phyloP scores from a whole-genome alignment of 768 basidiomycete genomes.

The Mycena floridula region DNA sequence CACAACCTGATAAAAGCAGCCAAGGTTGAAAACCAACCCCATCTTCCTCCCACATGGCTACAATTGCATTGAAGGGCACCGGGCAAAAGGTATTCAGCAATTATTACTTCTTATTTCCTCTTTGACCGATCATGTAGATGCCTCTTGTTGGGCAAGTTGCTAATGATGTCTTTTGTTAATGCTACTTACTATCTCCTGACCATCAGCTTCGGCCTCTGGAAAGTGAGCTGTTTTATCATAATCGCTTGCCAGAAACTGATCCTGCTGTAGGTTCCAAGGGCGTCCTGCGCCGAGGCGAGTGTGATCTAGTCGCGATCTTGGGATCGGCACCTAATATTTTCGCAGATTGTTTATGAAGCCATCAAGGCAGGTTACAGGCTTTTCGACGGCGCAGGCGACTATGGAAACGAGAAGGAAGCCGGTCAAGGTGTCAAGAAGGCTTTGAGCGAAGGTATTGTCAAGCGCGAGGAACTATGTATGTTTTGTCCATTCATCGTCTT shows the following conservation, averaged over 20 bases:
- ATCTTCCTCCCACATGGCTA: slow-evolving; percentile 31
- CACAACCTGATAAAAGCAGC: too few species aligned
- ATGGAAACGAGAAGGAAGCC: slow-evolving; percentile 86
- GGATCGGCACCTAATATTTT: neutral
- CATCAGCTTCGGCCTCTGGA: slow-evolving; percentile 67
- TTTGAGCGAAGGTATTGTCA: slow-evolving; percentile 76
- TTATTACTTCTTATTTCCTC: slow-evolving; percentile 4
- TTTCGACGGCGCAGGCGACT: slow-evolving; percentile 81
- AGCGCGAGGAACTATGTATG: slow-evolving; percentile 83
- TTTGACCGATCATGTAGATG: slow-evolving; percentile 40
- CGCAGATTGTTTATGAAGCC: slow-evolving; percentile 73
- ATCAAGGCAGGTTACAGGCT: slow-evolving; percentile 86
- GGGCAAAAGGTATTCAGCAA: slow-evolving; percentile 41
- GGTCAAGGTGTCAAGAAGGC: slow-evolving; percentile 75
- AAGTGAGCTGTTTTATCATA: slow-evolving; percentile 31
- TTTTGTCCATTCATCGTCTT: slow-evolving; percentile 7
- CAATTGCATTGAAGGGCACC: slow-evolving; percentile 52
- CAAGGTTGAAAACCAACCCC: too few species aligned
- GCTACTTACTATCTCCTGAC: neutral
- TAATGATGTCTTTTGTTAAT: slow-evolving; percentile 4
- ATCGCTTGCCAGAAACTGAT: neutral
- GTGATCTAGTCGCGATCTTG: neutral
- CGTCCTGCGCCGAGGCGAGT: slow-evolving; percentile 54
- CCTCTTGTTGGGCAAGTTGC: slow-evolving; percentile 62
- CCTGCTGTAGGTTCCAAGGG: slow-evolving; percentile 44